Evolutionary conservation across 805 yeast species (phyloP), one percentile per base, ranked within the genome.

Genomic region (Wickerhamiella domercqiae): DNA sequence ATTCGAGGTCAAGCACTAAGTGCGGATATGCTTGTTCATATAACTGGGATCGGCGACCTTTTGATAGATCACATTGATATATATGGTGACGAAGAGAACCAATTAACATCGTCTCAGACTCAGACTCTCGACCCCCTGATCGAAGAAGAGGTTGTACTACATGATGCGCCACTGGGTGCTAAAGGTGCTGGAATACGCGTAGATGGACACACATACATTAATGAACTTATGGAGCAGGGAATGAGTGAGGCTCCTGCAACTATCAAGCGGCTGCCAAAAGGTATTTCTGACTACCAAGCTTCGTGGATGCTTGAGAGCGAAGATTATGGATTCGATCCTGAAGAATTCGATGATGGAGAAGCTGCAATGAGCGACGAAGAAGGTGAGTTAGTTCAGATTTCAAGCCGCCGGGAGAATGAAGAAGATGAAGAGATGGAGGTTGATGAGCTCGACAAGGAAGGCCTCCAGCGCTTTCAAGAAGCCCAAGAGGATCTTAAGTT

Each of bases 21-120:
- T 46, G 71, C 79, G 2, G 73, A 86, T 54, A 68, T 84, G 49
- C 59, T 82, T 38, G 71, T 93, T 28, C 94, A 87, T 53, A 62
- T 93, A 22, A 94, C 94, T 3, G 94, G 86, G 1, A 65, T 68
- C 43, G 99, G 98, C 14, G 97, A 90, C 56, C 84, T 73, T 61
- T 83, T 78, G 56, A 57, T 90, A 17, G 75, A 70, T 34, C 67
- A 61, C 35, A 57, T 46, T 51, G 59, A 51, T 29, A 40, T 47
- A 7, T 55, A 50, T 25, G 37, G 17, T 18, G 17, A 35, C 7
- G 32, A 25, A 14, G 17, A 21, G 29, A 35, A 11, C 11, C 13
- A n/a, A 18, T 34, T 5, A 33, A 26, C 25, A 11, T 18, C 29
- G 11, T 13, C 15, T 6, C 11, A 21, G 19, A n/a, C 20, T 17